Percentiles rank a stretch among this genome's conserved stretches.
phyloP scores from a whole-genome alignment of 306 rosid genomes.

The Leucaena leucocephala region DNA sequence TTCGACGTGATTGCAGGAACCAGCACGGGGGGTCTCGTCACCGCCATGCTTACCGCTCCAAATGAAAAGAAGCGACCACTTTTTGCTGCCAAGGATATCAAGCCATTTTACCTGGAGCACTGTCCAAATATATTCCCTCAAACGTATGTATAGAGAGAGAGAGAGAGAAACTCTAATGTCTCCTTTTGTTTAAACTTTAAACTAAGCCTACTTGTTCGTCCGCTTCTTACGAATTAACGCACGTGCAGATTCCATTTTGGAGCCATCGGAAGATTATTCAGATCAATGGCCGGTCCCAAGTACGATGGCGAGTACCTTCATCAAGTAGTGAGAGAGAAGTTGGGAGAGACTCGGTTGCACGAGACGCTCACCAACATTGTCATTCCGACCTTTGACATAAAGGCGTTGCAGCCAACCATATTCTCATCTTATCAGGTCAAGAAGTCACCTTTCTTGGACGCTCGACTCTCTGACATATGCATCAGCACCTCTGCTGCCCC shows the following conservation, averaged over 20 bases:
- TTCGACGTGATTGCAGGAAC: slow-evolving; percentile 78
- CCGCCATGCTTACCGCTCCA: slow-evolving; percentile 71
- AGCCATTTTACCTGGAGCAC: slow-evolving; percentile 54
- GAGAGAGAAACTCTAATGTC: not conserved
- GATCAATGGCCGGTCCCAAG: slow-evolving; percentile 67
- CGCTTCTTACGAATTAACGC: not conserved
- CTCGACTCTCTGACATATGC: slow-evolving; percentile 48
- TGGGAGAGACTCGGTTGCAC: slow-evolving; percentile 58
- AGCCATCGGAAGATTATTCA: slow-evolving; percentile 24
- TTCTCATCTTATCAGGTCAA: slow-evolving; percentile 58
- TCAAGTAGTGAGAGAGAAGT: slow-evolving; percentile 48
- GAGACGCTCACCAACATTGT: slow-evolving; percentile 71
- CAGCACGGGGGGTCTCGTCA: slow-evolving; percentile 73
- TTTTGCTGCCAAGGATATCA: slow-evolving; percentile 66
- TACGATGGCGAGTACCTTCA: slow-evolving; percentile 76
- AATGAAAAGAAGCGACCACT: slow-evolving; percentile 55
- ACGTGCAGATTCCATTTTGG: slow-evolving; percentile 28
- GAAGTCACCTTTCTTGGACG: slow-evolving; percentile 34
- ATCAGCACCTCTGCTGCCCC: slow-evolving; percentile 53
- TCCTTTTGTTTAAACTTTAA: not conserved
- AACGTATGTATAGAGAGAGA: not conserved
- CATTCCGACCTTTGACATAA: slow-evolving; percentile 66
- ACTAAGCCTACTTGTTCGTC: not conserved
- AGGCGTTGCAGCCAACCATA: slow-evolving; percentile 57
- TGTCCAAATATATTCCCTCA: slow-evolving; percentile 64